Percentiles rank a stretch among this genome's conserved stretches.
Evolutionary conservation across 768 basidiomycete genomes (phyloP).

Genomic region (Gautieria morchelliformis): DNA sequence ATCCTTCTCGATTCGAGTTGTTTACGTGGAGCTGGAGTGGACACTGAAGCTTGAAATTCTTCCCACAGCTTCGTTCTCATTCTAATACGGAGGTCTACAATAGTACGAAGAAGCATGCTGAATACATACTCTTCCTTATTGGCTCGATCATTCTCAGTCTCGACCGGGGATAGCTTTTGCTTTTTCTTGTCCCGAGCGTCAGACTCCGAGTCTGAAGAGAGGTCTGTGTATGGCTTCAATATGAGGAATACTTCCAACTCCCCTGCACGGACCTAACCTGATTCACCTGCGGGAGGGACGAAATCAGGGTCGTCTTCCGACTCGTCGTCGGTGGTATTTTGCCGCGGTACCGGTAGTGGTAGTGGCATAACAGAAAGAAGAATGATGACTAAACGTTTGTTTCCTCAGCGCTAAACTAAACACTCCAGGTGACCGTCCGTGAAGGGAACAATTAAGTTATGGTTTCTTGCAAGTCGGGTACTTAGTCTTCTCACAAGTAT

Average conservation of each 20-base stretch:
- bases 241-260: not conserved
- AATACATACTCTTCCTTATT: slow-evolving; percentile 35
- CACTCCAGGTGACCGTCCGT: no score
- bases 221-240: not conserved
- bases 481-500: not conserved
- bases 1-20: slow-evolving; percentile 25
- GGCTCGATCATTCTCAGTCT: slow-evolving; percentile 26
- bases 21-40: slow-evolving; percentile 16
- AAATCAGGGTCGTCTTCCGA: slow-evolving; percentile 63
- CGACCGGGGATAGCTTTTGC: slow-evolving; percentile 19
- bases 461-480: not conserved
- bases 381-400: not conserved
- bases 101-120: not conserved
- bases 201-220: slow-evolving; percentile 21
- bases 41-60: slow-evolving; percentile 56
- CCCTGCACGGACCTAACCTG: slow-evolving; percentile 17
- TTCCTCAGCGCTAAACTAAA: no score
- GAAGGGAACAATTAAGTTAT: not conserved
- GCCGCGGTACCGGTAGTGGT: not conserved
- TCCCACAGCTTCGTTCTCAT: slow-evolving; percentile 58
- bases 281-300: slow-evolving; percentile 31
- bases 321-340: slow-evolving; percentile 4
- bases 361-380: not conserved
- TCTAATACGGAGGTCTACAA: slow-evolving; percentile 18
- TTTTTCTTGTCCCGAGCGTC: slow-evolving; percentile 29